These are phyloP conservation scores for Apophysomyces ossiformis DNA, from an alignment of 371 early-diverging fungal genomes.

Conservation along the genomic window DNA sequence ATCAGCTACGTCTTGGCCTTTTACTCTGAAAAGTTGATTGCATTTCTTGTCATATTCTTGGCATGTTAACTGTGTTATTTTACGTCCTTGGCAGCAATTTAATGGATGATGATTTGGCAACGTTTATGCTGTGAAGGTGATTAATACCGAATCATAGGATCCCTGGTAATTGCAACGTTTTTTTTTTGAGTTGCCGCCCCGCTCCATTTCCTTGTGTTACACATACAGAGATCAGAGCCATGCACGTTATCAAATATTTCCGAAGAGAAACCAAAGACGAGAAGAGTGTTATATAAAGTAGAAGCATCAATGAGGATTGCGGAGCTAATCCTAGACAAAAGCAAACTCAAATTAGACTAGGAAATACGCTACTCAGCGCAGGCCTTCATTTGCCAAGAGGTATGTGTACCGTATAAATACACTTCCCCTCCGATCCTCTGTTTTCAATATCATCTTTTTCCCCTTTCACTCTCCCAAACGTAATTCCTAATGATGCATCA, in stretches of 20 bases:
- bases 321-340: neutral
- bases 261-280: neutral
- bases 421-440: neutral
- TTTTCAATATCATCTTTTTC: neutral
- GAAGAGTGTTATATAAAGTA: neutral
- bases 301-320: neutral
- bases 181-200: neutral
- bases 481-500: neutral
- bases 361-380: neutral
- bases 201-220: neutral
- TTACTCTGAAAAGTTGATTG: neutral
- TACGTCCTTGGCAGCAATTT: neutral
- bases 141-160: neutral
- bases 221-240: neutral
- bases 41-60: neutral
- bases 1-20: constrained; percentile 9
- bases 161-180: constrained; percentile 9
- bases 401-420: constrained; percentile 8
- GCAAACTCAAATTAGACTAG: neutral
- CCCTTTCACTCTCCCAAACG: neutral
- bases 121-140: neutral
- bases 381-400: constrained; percentile 4
- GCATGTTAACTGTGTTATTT: neutral
- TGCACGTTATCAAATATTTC: neutral
- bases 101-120: neutral